A percentile compares a stretch with the other conserved stretches of the same genome.
phyloP scores from a whole-genome alignment of 2,329 filamentous ascomycete species.

The Diaporthe sp. region DNA sequence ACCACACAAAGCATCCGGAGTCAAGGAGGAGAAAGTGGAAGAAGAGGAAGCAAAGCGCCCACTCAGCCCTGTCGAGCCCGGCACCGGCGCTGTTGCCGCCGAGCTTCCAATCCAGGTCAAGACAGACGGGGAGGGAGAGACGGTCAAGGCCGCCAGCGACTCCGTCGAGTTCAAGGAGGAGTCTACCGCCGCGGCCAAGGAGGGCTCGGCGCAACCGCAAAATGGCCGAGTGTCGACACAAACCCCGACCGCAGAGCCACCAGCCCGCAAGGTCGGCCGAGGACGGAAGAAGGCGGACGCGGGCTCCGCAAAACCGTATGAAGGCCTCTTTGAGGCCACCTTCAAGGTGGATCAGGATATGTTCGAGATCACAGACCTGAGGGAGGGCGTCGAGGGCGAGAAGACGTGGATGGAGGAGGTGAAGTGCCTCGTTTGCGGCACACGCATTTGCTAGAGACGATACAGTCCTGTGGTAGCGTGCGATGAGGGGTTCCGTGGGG shows the following conservation, averaged over 20 bases:
- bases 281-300: slow-evolving; percentile 53
- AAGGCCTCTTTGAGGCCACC: slow-evolving; percentile 64
- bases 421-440: slow-evolving; percentile 63
- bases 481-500: neutral
- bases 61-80: slow-evolving; percentile 64
- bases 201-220: slow-evolving; percentile 34
- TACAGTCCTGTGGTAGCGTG: no score
- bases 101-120: slow-evolving; percentile 67
- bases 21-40: slow-evolving; percentile 54
- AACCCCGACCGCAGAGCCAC: slow-evolving; percentile 39
- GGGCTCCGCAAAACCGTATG: slow-evolving; percentile 58
- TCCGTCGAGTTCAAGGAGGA: slow-evolving; percentile 53
- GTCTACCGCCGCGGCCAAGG: slow-evolving; percentile 42
- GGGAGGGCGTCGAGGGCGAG: slow-evolving; percentile 59
- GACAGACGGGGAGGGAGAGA: slow-evolving; percentile 56
- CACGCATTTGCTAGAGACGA: slow-evolving; percentile 57
- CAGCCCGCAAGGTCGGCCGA: slow-evolving; percentile 44
- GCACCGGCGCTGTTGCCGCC: slow-evolving; percentile 58
- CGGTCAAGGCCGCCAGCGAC: slow-evolving; percentile 48
- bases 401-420: slow-evolving; percentile 67
- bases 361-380: slow-evolving; percentile 66
- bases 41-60: slow-evolving; percentile 58
- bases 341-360: slow-evolving; percentile 60
- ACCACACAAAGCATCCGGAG: slow-evolving; percentile 57
- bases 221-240: slow-evolving; percentile 42